These are phyloP conservation scores for Termitomyces sp. DNA, from an alignment of 768 basidiomycete species.

Conservation along the genomic window DNA sequence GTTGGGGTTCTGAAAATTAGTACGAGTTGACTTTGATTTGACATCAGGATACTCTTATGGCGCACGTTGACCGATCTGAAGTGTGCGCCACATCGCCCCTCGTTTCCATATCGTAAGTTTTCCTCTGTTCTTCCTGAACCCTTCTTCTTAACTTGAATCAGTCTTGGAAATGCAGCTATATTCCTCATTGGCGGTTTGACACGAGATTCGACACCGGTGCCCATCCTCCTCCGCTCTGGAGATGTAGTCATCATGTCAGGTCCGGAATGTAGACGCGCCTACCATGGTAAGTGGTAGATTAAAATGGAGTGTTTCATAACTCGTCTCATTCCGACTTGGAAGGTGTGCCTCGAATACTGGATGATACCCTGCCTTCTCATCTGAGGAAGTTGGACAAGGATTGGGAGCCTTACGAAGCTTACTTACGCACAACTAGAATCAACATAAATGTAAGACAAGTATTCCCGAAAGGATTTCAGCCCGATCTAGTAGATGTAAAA, in stretches of 20 bases:
- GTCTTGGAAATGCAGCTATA: conserved; percentile 83
- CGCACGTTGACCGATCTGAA: conserved; percentile 96
- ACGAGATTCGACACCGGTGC: conserved; percentile 67
- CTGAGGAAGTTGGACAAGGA: conserved; percentile 33
- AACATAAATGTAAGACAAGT: conserved; percentile 93
- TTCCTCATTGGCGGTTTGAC: conserved; percentile 87
- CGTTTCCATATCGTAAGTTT: conserved; percentile 86
- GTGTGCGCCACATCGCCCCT: conserved; percentile 88
- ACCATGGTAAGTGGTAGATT: conserved; percentile 65
- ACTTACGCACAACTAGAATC: conserved; percentile 66
- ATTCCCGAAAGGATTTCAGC: conserved; percentile 65
- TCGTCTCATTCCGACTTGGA: neutral
- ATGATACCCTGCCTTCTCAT: conserved; percentile 68
- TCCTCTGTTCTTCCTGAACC: neutral
- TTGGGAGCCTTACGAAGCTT: conserved; percentile 61
- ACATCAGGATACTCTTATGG: conserved; percentile 86
- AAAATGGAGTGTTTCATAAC: neutral
- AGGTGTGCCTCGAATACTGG: conserved; percentile 88
- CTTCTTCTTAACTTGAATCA: conserved; percentile 21
- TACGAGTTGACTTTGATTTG: neutral
- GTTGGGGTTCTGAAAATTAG: conserved; percentile 19
- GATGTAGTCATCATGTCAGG: conserved; percentile 95
- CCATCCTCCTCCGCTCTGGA: conserved; percentile 85
- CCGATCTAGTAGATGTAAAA: conserved; percentile 8
- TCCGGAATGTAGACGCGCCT: conserved; percentile 75